Base-by-base conservation (phyloP, 768 basidiomycete genomes). In the Lactarius evosmus region DNA sequence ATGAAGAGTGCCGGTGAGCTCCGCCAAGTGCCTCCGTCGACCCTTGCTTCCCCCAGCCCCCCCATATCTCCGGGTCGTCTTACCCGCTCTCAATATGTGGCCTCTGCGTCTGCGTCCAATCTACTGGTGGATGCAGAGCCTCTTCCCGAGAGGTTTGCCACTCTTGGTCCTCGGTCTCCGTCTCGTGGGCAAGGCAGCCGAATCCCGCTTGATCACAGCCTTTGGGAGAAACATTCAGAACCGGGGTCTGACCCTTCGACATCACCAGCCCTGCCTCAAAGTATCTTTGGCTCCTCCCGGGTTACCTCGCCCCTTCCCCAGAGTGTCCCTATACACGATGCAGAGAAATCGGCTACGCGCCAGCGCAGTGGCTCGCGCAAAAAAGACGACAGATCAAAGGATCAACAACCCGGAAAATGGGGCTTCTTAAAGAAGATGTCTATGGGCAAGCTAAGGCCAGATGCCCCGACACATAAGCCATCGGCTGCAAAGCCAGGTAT, bases 391-490 rank as follows among this genome's bases (percentile, higher is more conserved):
- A 60, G 68, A 64, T 59, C 63, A 29, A 72, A 76, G 56, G 76
- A 77, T 54, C 83, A 87, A 69, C 88, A 90, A 74, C 77, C 78
- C 41, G 86, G 87, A 58, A 87, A 91, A 61, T 96, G 95, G 95
- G 94, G 95, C 4, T 96, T 98, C 78, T 78, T 98, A 63, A 93
- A 95, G 78, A 98, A 98, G 78, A 97, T 98, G 94, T 96, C 94
- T 7, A 96, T 95, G 93, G 89, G 93, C 16, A 93, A 90, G 74
- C 88, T 96, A 78, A 85, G 85, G 70, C 67, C 77, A n/a, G 91
- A 92, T 53, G 75, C 81, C 17, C 80, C 85, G 32, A 70, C 65
- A 3, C 32, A 63, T 3, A 53, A 60, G 17, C 54, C 50, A 51
- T 70, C 80, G 7, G 76, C 81, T 32, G 73, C 74, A 68, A 68